These are phyloP conservation scores for Marasmius oreades DNA, from an alignment of 1,284 basidiomycete species.

Conservation along the genomic window DNA sequence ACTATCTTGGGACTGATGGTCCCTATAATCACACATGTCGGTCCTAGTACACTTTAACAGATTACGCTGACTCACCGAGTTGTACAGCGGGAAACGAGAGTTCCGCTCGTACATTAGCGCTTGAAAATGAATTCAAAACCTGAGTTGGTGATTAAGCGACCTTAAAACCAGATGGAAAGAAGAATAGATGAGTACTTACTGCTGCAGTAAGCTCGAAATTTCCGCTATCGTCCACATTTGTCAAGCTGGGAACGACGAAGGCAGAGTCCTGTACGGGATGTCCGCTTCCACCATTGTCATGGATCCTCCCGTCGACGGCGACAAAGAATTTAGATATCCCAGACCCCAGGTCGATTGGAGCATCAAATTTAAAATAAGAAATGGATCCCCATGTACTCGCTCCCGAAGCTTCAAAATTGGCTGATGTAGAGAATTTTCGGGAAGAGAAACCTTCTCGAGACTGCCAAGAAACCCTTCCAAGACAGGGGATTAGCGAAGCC, in stretches of 20 bases:
- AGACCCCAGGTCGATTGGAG: neutral
- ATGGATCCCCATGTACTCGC: neutral
- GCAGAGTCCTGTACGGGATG: neutral
- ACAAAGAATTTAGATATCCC: slow-evolving; percentile 3
- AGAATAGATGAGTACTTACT: neutral
- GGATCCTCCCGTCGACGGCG: neutral
- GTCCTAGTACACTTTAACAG: neutral
- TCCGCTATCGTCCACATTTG: neutral
- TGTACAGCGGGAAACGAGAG: neutral
- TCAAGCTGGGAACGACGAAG: neutral
- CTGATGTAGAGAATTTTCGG: neutral
- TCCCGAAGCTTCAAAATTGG: neutral
- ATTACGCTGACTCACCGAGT: neutral
- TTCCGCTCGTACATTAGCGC: neutral
- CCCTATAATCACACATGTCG: neutral
- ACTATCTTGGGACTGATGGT: neutral
- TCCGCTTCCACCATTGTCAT: neutral
- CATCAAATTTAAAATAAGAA: neutral
- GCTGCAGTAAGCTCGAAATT: neutral
- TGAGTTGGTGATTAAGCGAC: neutral
- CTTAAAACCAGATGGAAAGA: neutral
- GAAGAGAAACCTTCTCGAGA: neutral
- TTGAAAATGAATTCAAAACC: neutral
- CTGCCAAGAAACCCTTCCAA: neutral
- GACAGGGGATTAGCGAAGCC: neutral